Conservation (phyloP, 2,329 filamentous ascomycete genomes). For the Colletotrichum phormii region DNA sequence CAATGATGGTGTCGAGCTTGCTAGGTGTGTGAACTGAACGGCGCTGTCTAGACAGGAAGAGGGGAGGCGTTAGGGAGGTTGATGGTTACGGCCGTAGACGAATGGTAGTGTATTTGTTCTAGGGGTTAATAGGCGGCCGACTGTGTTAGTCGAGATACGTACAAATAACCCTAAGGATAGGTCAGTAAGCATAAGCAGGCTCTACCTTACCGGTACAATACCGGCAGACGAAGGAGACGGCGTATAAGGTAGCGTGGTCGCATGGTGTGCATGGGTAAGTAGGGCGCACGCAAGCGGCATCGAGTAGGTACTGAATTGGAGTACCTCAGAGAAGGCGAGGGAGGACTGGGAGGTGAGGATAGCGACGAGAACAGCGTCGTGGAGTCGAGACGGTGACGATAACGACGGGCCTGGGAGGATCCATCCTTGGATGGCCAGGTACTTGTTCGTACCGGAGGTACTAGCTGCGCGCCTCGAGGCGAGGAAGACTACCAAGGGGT, state of each 20-base stretch:
- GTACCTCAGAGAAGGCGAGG: not conserved
- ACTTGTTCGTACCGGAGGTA: not conserved
- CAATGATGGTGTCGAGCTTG: not conserved
- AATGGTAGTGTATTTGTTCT: not conserved
- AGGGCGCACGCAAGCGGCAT: not conserved
- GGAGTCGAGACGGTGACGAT: not conserved
- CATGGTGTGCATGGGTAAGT: not conserved
- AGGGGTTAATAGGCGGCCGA: not conserved
- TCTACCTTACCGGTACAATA: not conserved
- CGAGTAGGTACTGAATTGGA: not conserved
- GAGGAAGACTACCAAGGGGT: not conserved
- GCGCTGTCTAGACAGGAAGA: not conserved
- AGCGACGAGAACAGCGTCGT: not conserved
- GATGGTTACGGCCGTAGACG: constrained; percentile 1
- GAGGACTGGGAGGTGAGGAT: not conserved
- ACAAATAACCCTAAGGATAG: not conserved
- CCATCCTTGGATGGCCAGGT: not conserved
- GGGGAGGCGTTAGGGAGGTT: not conserved
- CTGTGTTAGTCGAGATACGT: not conserved
- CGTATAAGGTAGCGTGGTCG: not conserved
- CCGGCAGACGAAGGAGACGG: not conserved
- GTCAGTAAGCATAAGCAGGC: not conserved
- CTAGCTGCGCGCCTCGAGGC: not conserved
- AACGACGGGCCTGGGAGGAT: not conserved
- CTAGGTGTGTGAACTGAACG: not conserved